phyloP scores from a whole-genome alignment of 768 basidiomycete genomes.

The Strobilomyces echinocephalus region DNA sequence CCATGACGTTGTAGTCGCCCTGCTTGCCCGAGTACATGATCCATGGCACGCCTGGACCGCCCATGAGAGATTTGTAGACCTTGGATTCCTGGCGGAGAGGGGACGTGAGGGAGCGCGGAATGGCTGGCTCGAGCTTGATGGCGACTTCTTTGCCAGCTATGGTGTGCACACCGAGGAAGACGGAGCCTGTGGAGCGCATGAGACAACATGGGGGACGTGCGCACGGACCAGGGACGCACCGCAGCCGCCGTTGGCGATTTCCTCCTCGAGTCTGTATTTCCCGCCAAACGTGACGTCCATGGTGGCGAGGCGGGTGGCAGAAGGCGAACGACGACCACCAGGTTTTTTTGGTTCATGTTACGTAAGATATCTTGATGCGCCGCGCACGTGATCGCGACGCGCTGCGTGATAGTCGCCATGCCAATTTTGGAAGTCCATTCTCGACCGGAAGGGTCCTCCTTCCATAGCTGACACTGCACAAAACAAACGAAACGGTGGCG shows the following conservation, averaged over 20 bases:
- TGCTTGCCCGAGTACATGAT: slow-evolving; percentile 89
- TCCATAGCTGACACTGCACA: background rate
- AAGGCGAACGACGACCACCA: slow-evolving; percentile 1
- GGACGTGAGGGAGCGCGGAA: slow-evolving; percentile 41
- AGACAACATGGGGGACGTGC: slow-evolving; percentile 3
- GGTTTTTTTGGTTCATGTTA: slow-evolving; percentile 20
- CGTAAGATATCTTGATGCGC: slow-evolving; percentile 13
- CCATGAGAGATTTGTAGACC: slow-evolving; percentile 89
- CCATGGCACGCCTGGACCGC: slow-evolving; percentile 85
- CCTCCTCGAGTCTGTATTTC: slow-evolving; percentile 73
- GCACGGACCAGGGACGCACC: slow-evolving; percentile 56
- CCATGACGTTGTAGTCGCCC: slow-evolving; percentile 95
- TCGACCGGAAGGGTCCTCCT: slow-evolving; percentile 4
- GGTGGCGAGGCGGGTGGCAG: slow-evolving; percentile 15
- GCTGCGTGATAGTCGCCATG: no score
- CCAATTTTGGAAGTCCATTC: background rate
- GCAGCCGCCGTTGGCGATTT: slow-evolving; percentile 77
- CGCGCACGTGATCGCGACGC: slow-evolving; percentile 30
- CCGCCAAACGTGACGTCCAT: slow-evolving; percentile 57
- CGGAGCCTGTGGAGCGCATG: slow-evolving; percentile 48
- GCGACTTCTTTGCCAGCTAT: slow-evolving; percentile 81
- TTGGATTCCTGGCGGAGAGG: slow-evolving; percentile 86
- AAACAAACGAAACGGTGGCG: slow-evolving; percentile 13
- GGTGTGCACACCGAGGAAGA: slow-evolving; percentile 75
- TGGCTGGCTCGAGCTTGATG: slow-evolving; percentile 74